Base-by-base conservation (phyloP, 2,329 filamentous ascomycete species). In the Chrysoporthe deuterocubensis region DNA sequence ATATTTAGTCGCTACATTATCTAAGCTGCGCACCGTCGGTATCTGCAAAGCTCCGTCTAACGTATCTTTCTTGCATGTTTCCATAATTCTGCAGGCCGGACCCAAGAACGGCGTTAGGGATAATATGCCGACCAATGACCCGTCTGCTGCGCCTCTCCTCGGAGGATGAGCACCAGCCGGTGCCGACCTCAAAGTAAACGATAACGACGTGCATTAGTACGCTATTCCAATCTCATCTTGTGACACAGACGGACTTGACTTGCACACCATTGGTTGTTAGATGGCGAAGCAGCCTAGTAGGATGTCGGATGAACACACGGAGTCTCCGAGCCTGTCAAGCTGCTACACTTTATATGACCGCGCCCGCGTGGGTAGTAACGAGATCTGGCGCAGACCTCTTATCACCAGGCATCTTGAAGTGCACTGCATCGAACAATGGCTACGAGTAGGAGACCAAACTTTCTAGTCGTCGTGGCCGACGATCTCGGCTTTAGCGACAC, bases 401-500 rank as follows among this genome's bases (percentile, higher is more conserved):
- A 5, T 16, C 18, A 44, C 42, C 57, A 59, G 18, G 40, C 26
- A 13, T 26, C 21, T 13, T 21, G 14, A 32, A 21, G 42, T 26
- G 13, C 16, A 40, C n/a, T 44, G 18, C 21, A 26, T 43, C 21
- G 43, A 6, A 48, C 34, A n/a, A 46, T 40, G 48, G 1, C 57
- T 52, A 16, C 57, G 14, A 40, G 18, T 13, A 70, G 67, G 63
- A 62, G 58, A 18, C 74, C 74, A 4, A 76, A 75, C 56, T 75
- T 76, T 61, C 73, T 76, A 18, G 52, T 76, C 66, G 71, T 75
- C 26, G 72, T 75, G 1, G 74, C 74, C 9, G 74, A 76, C 66
- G 74, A 76, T 61, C 66, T 76, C 11, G 73, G 74, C 9, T 75
- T 72, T 58, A 74, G 72, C 52, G 74, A 75, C 48, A 68, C 69